phyloP scores from a whole-genome alignment of 306 rosid species.

The Sindora glabra region DNA sequence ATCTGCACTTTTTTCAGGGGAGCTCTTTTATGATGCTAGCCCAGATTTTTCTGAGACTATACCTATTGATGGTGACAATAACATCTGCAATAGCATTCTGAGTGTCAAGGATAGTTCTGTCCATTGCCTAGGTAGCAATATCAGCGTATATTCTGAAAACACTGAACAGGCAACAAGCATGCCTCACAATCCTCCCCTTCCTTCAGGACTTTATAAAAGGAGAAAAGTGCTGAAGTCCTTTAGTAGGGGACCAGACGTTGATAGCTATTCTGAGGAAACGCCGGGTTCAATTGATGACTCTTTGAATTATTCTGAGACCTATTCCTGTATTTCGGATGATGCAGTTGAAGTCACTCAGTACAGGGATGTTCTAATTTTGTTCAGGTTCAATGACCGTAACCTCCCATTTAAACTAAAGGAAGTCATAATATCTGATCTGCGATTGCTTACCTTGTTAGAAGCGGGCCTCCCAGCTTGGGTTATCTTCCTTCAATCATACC shows the following conservation, averaged over 20 bases:
- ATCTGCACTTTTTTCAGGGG: slow-evolving; percentile 48
- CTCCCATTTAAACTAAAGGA: slow-evolving; percentile 75
- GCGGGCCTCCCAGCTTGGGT: slow-evolving; percentile 99
- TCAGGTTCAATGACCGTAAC: slow-evolving; percentile 73
- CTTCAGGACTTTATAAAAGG: slow-evolving; percentile 73
- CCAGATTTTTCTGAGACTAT: slow-evolving; percentile 30
- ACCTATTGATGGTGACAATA: slow-evolving; percentile 31
- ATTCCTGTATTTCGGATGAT: slow-evolving; percentile 28
- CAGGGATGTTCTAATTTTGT: slow-evolving; percentile 60
- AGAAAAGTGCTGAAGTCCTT: slow-evolving; percentile 44
- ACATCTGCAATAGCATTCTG: slow-evolving; percentile 13
- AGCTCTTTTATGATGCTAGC: slow-evolving; percentile 66
- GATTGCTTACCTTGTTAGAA: slow-evolving; percentile 85
- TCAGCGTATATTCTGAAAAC: slow-evolving; percentile 22
- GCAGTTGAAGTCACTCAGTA: slow-evolving; percentile 56
- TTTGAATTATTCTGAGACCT: slow-evolving; percentile 17
- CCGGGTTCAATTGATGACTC: slow-evolving; percentile 16
- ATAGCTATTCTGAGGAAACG: slow-evolving; percentile 24
- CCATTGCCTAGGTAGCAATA: slow-evolving; percentile 17
- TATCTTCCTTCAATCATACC: slow-evolving; percentile 93
- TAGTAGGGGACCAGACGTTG: slow-evolving; percentile 29
- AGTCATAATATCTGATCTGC: slow-evolving; percentile 66
- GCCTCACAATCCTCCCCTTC: slow-evolving; percentile 63
- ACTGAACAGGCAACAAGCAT: slow-evolving; percentile 15
- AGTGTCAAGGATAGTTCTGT: slow-evolving; percentile 28